These are phyloP conservation scores for Fusarium ramigenum DNA, from an alignment of 2,329 filamentous ascomycete species.

Conservation along the genomic window DNA sequence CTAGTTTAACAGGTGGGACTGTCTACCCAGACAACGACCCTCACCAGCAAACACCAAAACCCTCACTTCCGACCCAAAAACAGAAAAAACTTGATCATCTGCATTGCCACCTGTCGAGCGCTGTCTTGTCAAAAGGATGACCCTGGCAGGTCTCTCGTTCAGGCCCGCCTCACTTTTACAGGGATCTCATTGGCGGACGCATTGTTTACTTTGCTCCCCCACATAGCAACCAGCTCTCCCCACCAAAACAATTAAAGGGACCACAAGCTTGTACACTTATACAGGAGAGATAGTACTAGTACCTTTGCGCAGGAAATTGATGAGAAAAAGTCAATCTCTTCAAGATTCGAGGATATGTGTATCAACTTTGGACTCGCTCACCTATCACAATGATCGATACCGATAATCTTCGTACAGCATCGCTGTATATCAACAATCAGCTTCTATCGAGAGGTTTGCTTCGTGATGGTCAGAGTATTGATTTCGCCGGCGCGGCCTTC, in stretches of 20 bases:
- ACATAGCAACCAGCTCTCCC: constrained; percentile 49
- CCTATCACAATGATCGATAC: constrained; percentile 60
- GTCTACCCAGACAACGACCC: constrained; percentile 35
- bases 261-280: constrained; percentile 30
- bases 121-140: constrained; percentile 37
- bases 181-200: constrained; percentile 35
- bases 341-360: constrained; percentile 36
- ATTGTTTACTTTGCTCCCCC: constrained; percentile 53
- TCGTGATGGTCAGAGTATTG: constrained; percentile 76
- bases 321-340: constrained; percentile 19
- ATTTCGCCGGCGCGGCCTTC: constrained; percentile 77
- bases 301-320: constrained; percentile 14
- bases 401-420: constrained; percentile 72
- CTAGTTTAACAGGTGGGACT: constrained; percentile 23
- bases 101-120: constrained; percentile 41
- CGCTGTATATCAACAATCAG: constrained; percentile 78
- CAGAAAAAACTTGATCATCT: constrained; percentile 19
- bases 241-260: constrained; percentile 39
- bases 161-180: constrained; percentile 36
- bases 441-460: constrained; percentile 72
- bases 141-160: constrained; percentile 16
- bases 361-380: constrained; percentile 19
- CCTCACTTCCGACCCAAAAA: neutral
- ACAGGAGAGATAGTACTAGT: constrained; percentile 19
- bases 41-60: neutral